Percentiles rank a stretch among this genome's conserved stretches.
Evolutionary conservation across 257 asterid genomes (phyloP).

Genomic region (Nicotiana sylvestris): DNA sequence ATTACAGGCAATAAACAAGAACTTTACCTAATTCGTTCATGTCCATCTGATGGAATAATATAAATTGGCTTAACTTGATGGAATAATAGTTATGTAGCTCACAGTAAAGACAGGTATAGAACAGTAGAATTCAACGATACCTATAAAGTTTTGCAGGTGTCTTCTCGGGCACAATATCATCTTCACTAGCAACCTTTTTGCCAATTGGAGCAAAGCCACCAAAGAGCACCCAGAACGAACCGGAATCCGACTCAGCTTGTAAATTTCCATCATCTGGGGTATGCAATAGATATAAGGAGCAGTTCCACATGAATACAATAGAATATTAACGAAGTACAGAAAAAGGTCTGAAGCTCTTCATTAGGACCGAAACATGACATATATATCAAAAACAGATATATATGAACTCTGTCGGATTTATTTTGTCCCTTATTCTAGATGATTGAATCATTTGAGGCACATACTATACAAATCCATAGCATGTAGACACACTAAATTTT

Average conservation of each 20-base stretch:
- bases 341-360: not conserved
- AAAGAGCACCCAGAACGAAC: slow-evolving; percentile 97
- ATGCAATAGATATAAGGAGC: not conserved
- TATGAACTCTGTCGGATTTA: not conserved
- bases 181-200: slow-evolving; percentile 79
- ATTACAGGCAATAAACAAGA: too few species aligned
- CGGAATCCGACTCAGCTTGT: slow-evolving; percentile 93
- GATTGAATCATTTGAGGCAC: not conserved
- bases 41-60: not conserved
- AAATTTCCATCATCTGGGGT: slow-evolving; percentile 88
- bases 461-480: not conserved
- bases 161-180: slow-evolving; percentile 80
- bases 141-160: slow-evolving; percentile 72
- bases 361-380: not conserved
- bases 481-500: not conserved
- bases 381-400: not conserved
- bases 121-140: slow-evolving; percentile 30
- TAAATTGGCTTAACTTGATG: not conserved
- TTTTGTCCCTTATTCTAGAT: not conserved
- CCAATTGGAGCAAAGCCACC: slow-evolving; percentile 99
- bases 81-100: not conserved
- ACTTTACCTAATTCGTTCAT: too few species aligned
- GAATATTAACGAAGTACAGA: slow-evolving; percentile 1
- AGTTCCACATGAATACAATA: not conserved
- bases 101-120: not conserved